Evolutionary conservation across 371 early-diverging fungal genomes (phyloP), one percentile per base, ranked within the genome.

Genomic region (Zancudomyces culisetae): DNA sequence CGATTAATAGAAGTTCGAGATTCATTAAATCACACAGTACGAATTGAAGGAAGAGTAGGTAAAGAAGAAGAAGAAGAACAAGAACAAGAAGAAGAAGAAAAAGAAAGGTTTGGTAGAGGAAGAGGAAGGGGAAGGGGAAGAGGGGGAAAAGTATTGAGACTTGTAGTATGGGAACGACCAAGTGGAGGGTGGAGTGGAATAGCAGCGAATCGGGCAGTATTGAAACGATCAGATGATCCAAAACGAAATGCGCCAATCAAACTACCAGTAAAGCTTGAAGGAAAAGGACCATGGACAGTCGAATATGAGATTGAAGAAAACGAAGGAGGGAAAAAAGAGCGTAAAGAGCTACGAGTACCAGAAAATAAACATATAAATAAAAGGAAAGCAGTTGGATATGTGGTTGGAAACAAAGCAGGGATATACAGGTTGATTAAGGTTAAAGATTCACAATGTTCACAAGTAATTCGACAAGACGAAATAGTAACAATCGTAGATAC

Each of bases 251-350:
- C 58, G 4, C 49, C 43, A 23, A 50, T 65, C 27, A 35, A 45
- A 15, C 35, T 66, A 24, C 54, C 57, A 2, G 53, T 66, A 27
- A 42, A 3, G 18, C 56, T 66, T 20, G 12, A 42, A 1, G 67
- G 67, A 27, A 39, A 55, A 0, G 62, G 50, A 19, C 67, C 67
- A n/a, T 66, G 66, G 66, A 56, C 55, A 10, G 59, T 66, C 10
- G 55, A 54, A 18, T 66, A 64, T 21, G 40, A 28, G 27, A 46
- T 64, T 27, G 46, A 20, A 21, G 29, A 52, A 20, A 59, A 54
- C 2, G 52, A 23, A 12, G 54, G 43, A 1, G 27, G 42, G 1
- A 15, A 21, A 27, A 52, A 21, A 18, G 61, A 64, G 43, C 26
- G 54, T 1, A 27, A 39, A 27, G 43, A 41, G 15, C 55, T 64